Evolutionary conservation across 345 rosid species (phyloP), one percentile per base, ranked within the genome.

Genomic region (Citrus maxima): DNA sequence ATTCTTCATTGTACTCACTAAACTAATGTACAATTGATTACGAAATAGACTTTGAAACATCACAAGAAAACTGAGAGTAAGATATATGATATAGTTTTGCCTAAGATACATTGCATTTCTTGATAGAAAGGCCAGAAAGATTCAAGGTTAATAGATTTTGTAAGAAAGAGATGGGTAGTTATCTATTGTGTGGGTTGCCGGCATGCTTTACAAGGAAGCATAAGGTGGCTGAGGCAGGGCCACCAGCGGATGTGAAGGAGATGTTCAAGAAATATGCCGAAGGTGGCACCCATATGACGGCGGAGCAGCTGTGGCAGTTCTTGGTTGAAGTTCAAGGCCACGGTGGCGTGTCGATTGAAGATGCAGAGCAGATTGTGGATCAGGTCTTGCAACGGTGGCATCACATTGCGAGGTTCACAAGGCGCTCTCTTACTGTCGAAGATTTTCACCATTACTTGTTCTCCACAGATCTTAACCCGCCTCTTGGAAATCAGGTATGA

Each of bases 401-500:
- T 74, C 93, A 88, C 74, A 82, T 90, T 77, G 81, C 90, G 3
- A 90, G 88, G 86, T 90, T 89, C 87, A 84, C 89, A 2, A 87
- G 93, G 82, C 81, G 78, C 70, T 58, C 83, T 74, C 92, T 95
- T 13, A 91, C 91, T 27, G 89, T 90, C 51, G 94, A 91, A 2
- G 95, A 90, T 79, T 91, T 93, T 78, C 88, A 88, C 65, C 86
- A 82, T 76, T 88, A 82, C 75, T 67, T 93, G 77, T 87, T 91
- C 80, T 90, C 93, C 27, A 77, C 83, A 37, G 90, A 93, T 60
- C 90, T 91, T 71, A 90, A 91, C 67, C 91, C 93, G 10, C 93
- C 93, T 6, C 86, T 88, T 54, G 63, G 24, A 59, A 72, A 87
- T 70, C 78, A 87, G 92, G 93, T 90, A 77, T 18, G 7, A 10